Evolutionary conservation across 768 basidiomycete genomes (phyloP).

Genomic region (Trametes coccinea): DNA sequence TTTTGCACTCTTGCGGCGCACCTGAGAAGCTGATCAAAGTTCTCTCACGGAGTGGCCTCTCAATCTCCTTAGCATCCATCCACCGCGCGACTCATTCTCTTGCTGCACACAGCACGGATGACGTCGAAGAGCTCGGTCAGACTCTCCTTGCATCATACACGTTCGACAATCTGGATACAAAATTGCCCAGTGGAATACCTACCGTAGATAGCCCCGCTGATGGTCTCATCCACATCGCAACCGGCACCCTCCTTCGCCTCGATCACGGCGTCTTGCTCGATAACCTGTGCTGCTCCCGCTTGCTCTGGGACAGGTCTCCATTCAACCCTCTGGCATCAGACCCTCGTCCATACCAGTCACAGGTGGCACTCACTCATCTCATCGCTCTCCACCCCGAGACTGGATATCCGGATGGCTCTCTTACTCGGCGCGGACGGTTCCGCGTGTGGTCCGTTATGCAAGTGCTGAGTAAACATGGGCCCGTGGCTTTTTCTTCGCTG

Average conservation of each 20-base stretch:
- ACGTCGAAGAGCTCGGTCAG: background rate
- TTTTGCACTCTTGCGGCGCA: conserved; percentile 30
- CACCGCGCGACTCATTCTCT: background rate
- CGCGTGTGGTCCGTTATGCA: conserved; percentile 28
- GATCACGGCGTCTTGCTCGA: conserved; percentile 17
- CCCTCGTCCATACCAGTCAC: background rate
- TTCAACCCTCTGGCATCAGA: conserved; percentile 23
- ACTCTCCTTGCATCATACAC: background rate
- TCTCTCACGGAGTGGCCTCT: conserved; percentile 32
- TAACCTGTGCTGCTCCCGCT: conserved; percentile 35
- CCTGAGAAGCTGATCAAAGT: conserved; percentile 32
- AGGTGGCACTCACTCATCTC: background rate
- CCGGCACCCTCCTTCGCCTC: conserved; percentile 35
- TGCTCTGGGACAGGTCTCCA: conserved; percentile 36
- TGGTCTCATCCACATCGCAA: conserved; percentile 37
- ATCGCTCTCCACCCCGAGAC: background rate
- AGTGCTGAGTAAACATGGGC: conserved; percentile 33
- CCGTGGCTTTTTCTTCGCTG: conserved; percentile 16
- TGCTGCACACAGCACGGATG: background rate
- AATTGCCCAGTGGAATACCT: conserved; percentile 33
- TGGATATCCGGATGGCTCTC: background rate
- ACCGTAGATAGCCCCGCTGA: conserved; percentile 32
- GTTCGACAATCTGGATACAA: conserved; percentile 44
- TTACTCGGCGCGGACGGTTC: conserved; percentile 10
- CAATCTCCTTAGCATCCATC: conserved; percentile 3